These are phyloP conservation scores for Lipomyces japonicus DNA, from an alignment of 805 yeast species.

Conservation along the genomic window DNA sequence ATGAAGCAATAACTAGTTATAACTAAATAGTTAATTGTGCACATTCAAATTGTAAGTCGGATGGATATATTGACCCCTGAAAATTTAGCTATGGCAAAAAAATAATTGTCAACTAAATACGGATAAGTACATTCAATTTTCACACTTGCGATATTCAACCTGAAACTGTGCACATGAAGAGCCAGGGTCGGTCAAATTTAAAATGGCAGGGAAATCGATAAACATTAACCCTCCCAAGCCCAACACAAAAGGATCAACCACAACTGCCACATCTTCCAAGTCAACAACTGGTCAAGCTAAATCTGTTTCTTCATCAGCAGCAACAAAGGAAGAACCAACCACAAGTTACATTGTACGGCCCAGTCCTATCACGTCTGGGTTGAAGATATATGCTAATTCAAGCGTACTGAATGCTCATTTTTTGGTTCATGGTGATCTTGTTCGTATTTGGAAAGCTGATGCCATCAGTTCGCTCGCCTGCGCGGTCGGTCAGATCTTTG, in stretches of 20 bases:
- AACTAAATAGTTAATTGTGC: too few species aligned
- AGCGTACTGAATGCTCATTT: constrained; percentile 13
- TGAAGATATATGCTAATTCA: constrained; percentile 7
- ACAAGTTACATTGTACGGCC: constrained; percentile 24
- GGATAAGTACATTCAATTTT: too few species aligned
- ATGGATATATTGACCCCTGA: too few species aligned
- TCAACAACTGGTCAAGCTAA: background rate
- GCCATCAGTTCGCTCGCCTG: background rate
- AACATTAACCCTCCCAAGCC: constrained; percentile 9
- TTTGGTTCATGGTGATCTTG: constrained; percentile 15
- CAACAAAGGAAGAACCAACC: constrained; percentile 7
- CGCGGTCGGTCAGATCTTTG: constrained; percentile 16
- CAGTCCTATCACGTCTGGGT: constrained; percentile 12
- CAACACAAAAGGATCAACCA: constrained; percentile 1
- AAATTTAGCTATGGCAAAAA: too few species aligned
- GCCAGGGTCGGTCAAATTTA: too few species aligned
- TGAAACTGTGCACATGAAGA: too few species aligned
- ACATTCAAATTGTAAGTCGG: too few species aligned
- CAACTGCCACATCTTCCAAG: constrained; percentile 1
- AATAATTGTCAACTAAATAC: too few species aligned
- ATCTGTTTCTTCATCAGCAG: background rate
- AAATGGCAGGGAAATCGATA: constrained; percentile 17
- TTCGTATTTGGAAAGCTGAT: constrained; percentile 14
- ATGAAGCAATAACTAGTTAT: too few species aligned
- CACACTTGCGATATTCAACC: too few species aligned